Conservation (phyloP, 495 filamentous ascomycete species). For the Cercophora newfieldiana region DNA sequence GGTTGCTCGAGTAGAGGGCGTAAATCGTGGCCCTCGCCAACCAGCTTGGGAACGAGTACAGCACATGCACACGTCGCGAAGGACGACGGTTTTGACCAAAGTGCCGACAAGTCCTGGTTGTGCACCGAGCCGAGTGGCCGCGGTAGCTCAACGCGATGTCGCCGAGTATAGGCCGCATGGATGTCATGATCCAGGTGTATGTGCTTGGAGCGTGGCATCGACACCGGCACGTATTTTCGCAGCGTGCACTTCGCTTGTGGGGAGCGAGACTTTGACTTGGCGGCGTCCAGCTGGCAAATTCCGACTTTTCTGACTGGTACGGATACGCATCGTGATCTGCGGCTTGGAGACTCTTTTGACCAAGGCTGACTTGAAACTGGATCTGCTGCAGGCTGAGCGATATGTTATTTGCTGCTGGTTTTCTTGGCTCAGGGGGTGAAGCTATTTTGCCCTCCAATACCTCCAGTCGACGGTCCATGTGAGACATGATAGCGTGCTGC, state of each 20-base stretch:
- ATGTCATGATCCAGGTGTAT: constrained; percentile 2
- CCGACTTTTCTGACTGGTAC: neutral
- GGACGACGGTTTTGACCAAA: neutral
- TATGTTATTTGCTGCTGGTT: neutral
- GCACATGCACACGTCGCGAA: neutral
- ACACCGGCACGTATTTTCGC: neutral
- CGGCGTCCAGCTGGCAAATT: neutral
- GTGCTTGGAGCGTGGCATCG: constrained; percentile 4
- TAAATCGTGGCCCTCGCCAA: neutral
- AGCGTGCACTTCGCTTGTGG: neutral
- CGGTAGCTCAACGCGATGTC: constrained; percentile 5
- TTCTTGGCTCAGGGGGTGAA: neutral
- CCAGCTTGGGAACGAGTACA: constrained; percentile 1
- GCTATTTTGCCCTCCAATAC: neutral
- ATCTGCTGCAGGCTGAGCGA: neutral
- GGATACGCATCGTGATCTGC: neutral
- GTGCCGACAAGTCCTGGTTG: neutral
- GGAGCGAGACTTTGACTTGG: neutral
- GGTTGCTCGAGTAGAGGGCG: neutral
- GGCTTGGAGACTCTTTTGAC: neutral
- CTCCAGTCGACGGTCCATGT: constrained; percentile 5
- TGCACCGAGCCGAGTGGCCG: neutral
- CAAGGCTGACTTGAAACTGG: neutral
- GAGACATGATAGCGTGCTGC: constrained; percentile 6
- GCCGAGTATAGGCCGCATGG: neutral